Conservation (phyloP, 345 rosid species). For the Dimocarpus longan region DNA sequence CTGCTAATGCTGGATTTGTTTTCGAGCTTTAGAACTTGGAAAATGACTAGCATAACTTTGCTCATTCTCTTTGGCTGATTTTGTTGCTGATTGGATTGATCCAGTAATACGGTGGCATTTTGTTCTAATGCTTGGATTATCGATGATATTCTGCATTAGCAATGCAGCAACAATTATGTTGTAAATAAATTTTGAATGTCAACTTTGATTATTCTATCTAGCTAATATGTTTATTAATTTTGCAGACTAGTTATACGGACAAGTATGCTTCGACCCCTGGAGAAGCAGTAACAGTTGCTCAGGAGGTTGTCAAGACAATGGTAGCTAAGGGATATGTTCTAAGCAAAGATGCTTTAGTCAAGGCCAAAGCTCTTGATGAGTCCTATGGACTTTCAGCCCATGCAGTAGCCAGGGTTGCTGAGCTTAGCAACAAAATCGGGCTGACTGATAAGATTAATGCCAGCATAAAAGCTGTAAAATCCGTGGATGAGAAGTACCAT, state of each 20-base stretch:
- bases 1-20: no score
- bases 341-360: conserved; percentile 69
- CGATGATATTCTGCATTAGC: neutral
- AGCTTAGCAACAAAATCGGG: conserved; percentile 66
- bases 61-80: no score
- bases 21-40: no score
- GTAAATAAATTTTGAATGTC: neutral
- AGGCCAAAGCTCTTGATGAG: conserved; percentile 76
- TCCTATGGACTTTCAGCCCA: conserved; percentile 59
- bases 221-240: neutral
- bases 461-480: conserved; percentile 60
- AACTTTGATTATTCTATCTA: neutral
- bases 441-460: conserved; percentile 65
- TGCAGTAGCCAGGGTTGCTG: conserved; percentile 65
- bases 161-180: neutral
- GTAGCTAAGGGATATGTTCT: conserved; percentile 67
- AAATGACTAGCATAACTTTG: no score
- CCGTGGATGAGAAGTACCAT: conserved; percentile 69
- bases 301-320: conserved; percentile 82
- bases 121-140: neutral
- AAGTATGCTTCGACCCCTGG: conserved; percentile 60
- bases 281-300: conserved; percentile 76
- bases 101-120: neutral
- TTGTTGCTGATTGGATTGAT: neutral
- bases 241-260: conserved; percentile 45